phyloP scores from a whole-genome alignment of 176 grass and related monocot genomes.

The Rhynchospora pubera region DNA sequence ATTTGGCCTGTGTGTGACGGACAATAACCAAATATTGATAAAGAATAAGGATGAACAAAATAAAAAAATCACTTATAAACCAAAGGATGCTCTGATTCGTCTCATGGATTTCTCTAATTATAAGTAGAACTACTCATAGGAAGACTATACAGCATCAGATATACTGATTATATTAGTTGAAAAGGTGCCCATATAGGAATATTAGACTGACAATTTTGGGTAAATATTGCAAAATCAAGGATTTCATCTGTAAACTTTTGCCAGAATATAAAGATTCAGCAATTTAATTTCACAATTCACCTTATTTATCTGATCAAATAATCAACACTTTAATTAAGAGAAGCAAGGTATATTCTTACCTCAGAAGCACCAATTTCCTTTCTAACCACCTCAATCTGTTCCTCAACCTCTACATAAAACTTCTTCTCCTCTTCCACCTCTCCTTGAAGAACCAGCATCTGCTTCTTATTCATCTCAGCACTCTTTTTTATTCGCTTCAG shows the following conservation, averaged over 20 bases:
- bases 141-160: not conserved
- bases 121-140: not conserved
- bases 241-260: not conserved
- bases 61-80: not conserved
- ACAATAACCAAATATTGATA: slow-evolving; percentile 13
- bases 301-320: not conserved
- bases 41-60: not conserved
- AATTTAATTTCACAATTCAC: not conserved
- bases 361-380: slow-evolving; percentile 41
- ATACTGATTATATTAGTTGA: no score
- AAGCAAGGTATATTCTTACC: slow-evolving; percentile 32
- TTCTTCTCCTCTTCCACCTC: slow-evolving; percentile 44
- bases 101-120: not conserved
- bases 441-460: slow-evolving; percentile 46
- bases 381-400: slow-evolving; percentile 44
- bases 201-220: not conserved
- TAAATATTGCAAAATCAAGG: not conserved
- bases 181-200: no score
- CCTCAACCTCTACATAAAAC: slow-evolving; percentile 38
- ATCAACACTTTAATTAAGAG: not conserved
- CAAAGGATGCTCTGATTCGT: not conserved
- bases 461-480: slow-evolving; percentile 46
- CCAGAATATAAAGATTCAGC: not conserved
- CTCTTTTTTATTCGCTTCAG: slow-evolving; percentile 67
- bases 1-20: slow-evolving; percentile 37